phyloP scores from a whole-genome alignment of 176 grass and related monocot genomes.

The Aegilops sharonensis region DNA sequence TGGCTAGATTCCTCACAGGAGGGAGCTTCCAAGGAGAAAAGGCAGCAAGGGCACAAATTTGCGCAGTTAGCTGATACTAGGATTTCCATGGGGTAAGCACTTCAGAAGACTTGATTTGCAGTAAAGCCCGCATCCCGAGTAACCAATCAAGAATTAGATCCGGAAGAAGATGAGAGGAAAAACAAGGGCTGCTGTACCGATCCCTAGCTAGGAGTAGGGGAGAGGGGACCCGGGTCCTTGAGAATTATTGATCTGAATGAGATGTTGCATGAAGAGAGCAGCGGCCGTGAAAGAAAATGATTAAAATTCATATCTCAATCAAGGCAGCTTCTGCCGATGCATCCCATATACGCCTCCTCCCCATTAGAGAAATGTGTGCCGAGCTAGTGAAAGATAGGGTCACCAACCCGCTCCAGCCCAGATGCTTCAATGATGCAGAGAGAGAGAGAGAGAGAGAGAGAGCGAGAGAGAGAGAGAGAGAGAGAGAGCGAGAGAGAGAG shows the following conservation, averaged over 20 bases:
- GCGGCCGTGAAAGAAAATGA: neutral
- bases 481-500: neutral
- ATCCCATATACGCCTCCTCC: slow-evolving; percentile 27
- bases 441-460: neutral
- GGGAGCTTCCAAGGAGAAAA: slow-evolving; percentile 39
- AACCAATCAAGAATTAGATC: neutral
- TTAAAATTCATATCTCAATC: slow-evolving; percentile 13
- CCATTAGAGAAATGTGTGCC: slow-evolving; percentile 18
- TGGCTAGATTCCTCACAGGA: slow-evolving; percentile 14
- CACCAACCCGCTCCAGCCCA: neutral
- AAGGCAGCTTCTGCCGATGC: slow-evolving; percentile 15
- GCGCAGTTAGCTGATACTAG: neutral
- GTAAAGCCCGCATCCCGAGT: slow-evolving; percentile 9
- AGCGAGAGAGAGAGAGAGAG: slow-evolving; percentile 4
- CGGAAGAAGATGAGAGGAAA: neutral
- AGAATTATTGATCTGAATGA: slow-evolving; percentile 19
- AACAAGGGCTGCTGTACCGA: neutral
- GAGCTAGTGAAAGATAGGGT: slow-evolving; percentile 33
- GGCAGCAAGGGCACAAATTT: neutral
- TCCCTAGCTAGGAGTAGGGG: neutral
- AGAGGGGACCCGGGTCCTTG: neutral
- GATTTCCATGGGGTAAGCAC: neutral
- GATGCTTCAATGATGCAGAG: neutral
- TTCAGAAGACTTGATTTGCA: neutral
- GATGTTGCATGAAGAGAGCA: neutral